Percentiles rank a stretch among this genome's conserved stretches.
Evolutionary conservation across 1,139 yeast genomes (phyloP).

Genomic region (Ashbya aceris): DNA sequence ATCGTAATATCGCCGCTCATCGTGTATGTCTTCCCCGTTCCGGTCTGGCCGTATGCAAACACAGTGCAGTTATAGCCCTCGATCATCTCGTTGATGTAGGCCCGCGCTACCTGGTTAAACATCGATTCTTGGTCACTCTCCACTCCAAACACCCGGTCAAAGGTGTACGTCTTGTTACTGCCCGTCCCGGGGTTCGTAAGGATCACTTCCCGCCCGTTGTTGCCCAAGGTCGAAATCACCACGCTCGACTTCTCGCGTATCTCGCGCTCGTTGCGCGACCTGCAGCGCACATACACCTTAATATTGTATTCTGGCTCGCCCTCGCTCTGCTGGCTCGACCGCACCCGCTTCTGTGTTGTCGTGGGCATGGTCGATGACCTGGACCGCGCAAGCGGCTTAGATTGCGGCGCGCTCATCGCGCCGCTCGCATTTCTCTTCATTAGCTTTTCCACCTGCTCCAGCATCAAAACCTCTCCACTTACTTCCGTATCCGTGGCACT

Average conservation of each 20-base stretch:
- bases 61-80: conserved; percentile 68
- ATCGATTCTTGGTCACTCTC: conserved; percentile 58
- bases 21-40: conserved; percentile 81
- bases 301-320: conserved; percentile 36
- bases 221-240: conserved; percentile 39
- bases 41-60: conserved; percentile 85
- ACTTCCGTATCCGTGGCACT: too few relatives aligned
- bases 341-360: neutral
- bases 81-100: conserved; percentile 50
- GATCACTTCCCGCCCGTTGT: conserved; percentile 31
- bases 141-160: conserved; percentile 66
- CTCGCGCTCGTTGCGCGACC: conserved; percentile 65
- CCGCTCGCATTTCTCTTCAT: neutral
- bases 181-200: conserved; percentile 22
- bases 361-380: conserved; percentile 1
- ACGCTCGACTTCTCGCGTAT: conserved; percentile 56
- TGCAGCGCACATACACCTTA: conserved; percentile 73
- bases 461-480: too few relatives aligned
- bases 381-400: conserved; percentile 2
- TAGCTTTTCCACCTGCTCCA: too few relatives aligned
- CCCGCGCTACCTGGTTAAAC: conserved; percentile 51
- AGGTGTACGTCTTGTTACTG: conserved; percentile 43
- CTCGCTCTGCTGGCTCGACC: neutral
- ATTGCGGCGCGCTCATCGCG: neutral
- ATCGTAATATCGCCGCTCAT: conserved; percentile 61